Percentiles rank a stretch among this genome's conserved stretches.
These are phyloP conservation scores for Colletotrichum camelliae DNA, from an alignment of 2,329 filamentous ascomycete species.

Conservation along the genomic window DNA sequence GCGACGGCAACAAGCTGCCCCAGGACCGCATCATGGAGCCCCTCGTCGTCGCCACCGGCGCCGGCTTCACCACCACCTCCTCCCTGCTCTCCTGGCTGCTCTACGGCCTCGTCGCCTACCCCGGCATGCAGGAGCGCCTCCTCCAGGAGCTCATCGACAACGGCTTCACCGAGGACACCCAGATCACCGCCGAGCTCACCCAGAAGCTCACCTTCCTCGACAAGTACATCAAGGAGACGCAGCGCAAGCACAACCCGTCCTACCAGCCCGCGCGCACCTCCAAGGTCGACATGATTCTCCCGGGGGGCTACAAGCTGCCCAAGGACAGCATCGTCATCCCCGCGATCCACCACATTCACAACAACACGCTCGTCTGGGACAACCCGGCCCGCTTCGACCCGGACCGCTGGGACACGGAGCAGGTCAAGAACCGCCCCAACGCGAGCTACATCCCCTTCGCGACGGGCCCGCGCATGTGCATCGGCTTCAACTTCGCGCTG, in stretches of 20 bases:
- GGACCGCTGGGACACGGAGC: conserved; percentile 62
- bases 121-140: conserved; percentile 60
- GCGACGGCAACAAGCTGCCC: conserved; percentile 59
- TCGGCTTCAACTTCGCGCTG: conserved; percentile 70
- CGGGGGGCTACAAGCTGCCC: conserved; percentile 63
- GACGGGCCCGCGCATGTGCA: conserved; percentile 60
- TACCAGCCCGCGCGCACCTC: conserved; percentile 66
- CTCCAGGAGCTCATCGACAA: conserved; percentile 63
- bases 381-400: conserved; percentile 64
- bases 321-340: conserved; percentile 58
- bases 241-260: conserved; percentile 64
- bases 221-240: conserved; percentile 65
- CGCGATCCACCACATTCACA: conserved; percentile 55
- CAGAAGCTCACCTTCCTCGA: conserved; percentile 57
- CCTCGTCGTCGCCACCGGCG: conserved; percentile 58
- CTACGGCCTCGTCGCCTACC: conserved; percentile 58
- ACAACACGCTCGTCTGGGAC: conserved; percentile 61
- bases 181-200: conserved; percentile 52
- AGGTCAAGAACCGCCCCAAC: conserved; percentile 56
- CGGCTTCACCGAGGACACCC: conserved; percentile 45
- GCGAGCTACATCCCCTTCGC: conserved; percentile 65
- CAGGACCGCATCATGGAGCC: conserved; percentile 40
- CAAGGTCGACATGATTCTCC: conserved; percentile 59
- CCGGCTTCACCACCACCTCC: conserved; percentile 66
- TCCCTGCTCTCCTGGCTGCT: conserved; percentile 64